Evolutionary conservation across 148 eudicot species (phyloP), one percentile per base, ranked within the genome.

Genomic region (Heliamphora exappendiculata): DNA sequence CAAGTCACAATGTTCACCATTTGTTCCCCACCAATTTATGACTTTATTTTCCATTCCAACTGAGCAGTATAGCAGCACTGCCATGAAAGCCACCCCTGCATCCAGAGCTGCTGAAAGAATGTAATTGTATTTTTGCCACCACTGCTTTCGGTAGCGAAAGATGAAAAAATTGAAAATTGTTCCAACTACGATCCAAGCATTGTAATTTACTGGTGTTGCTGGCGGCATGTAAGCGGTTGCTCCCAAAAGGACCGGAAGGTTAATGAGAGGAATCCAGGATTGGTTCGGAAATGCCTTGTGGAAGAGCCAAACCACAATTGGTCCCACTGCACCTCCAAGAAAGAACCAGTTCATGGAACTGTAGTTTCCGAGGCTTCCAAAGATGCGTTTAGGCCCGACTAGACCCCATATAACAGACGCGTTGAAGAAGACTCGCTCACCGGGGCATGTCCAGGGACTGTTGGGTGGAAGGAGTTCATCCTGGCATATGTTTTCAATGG

Each of bases 61-160:
- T 19, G 91, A 74, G 71, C 92, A 92, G 82, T 90, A 95, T 81
- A 95, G 80, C 42, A 84, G 54, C 80, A 95, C 97, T 16, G 87
- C 98, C 98, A 95, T 95, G 83, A 95, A 92, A 67, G 98, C 97
- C 67, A 95, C 98, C 83, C 98, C 98, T 55, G 94, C 98, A 80
- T 94, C 98, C 71, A 94, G 85, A 53, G 97, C 98, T 16, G 95
- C 98, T 55, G 98, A 94, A 51, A 94, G 90, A 75, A 94, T 88
- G 54, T 94, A 94, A 73, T 94, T 94, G 76, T 94, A 94, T 81
- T 97, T 89, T 60, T 92, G 98, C 98, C 98, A 95, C 98, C 98
- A 95, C 67, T 78, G 74, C 83, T 94, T 92, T 41, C 90, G 81
- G 80, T 95, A 92, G 9, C 94, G 88, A 79, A 91, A 92, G 60